Percentiles rank a stretch among this genome's conserved stretches.
phyloP scores from a whole-genome alignment of 2,329 filamentous ascomycete genomes.

The Blastomyces parvus region DNA sequence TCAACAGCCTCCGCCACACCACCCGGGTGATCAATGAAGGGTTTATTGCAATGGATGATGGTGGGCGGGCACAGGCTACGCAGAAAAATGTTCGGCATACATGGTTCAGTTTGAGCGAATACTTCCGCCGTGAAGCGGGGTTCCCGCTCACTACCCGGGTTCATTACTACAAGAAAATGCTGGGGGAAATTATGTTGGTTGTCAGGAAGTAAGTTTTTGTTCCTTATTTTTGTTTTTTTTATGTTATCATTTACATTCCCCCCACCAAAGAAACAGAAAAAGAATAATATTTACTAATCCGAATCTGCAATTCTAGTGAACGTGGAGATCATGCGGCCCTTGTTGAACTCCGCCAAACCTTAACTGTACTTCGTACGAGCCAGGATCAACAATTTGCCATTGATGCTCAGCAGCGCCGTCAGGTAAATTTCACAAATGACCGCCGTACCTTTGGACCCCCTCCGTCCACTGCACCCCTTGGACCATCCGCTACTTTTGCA shows the following conservation, averaged over 20 bases:
- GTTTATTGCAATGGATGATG: slow-evolving; percentile 33
- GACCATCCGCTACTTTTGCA: background rate
- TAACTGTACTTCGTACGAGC: slow-evolving; percentile 6
- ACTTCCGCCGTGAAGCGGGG: slow-evolving; percentile 40
- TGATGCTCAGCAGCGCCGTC: background rate
- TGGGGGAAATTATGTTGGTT: slow-evolving; percentile 37
- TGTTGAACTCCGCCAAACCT: slow-evolving; percentile 17
- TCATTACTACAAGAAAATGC: slow-evolving; percentile 42
- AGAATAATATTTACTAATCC: background rate
- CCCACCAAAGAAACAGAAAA: background rate
- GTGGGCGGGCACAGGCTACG: slow-evolving; percentile 14
- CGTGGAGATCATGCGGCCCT: slow-evolving; percentile 13
- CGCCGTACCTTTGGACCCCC: background rate
- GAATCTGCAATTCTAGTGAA: slow-evolving; percentile 9
- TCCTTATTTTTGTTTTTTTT: background rate
- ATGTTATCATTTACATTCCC: background rate
- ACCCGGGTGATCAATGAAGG: slow-evolving; percentile 42
- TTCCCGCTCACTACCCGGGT: slow-evolving; percentile 41
- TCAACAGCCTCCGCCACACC: slow-evolving; percentile 44
- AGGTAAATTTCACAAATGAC: slow-evolving; percentile 2
- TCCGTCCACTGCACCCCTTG: background rate
- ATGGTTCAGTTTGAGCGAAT: slow-evolving; percentile 43
- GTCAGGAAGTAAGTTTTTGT: slow-evolving; percentile 37
- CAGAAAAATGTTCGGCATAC: slow-evolving; percentile 37
- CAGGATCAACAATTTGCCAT: slow-evolving; percentile 11